Base-by-base conservation (phyloP, 345 rosid genomes). In the Camelina hispida region DNA sequence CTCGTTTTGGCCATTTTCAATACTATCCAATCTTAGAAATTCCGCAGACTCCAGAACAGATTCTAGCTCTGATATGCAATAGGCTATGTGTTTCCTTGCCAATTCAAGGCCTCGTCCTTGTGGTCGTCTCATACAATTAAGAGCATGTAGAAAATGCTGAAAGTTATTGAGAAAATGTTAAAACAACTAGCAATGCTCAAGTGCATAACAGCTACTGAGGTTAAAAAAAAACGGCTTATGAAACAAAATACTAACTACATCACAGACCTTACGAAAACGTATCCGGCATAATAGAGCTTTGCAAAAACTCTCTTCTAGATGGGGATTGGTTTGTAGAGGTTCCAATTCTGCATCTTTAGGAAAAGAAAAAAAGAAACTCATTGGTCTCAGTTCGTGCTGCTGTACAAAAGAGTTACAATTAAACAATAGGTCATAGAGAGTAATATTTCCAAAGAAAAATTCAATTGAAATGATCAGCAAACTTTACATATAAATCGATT, bases 241-340 rank as follows among this genome's bases (percentile, higher is more conserved):
- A 17, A 50, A 64, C 43, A 4, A 50, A 57, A 69, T 44, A 56
- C 30, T 30, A 63, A 23, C 30, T 25, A 37, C 42, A 52, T 60
- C 60, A 22, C 0, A 92, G 89, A 95, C 99, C 99, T 95, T 92
- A 90, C 98, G 98, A 85, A 95, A 95, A 79, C 98, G 93, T 86
- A 92, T 75, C 82, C 99, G 91, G 83, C 96, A 93, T 73, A 90
- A 81, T 62, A 95, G 77, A 67, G 97, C 91, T 87, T 85, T 91
- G 89, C 98, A 92, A 73, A 84, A 90, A 63, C 93, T 85, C 78
- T 90, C 99, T 85, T 95, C 99, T 82, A 87, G 58, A 38, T 82
- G 84, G 60, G 79, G 75, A 84, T 90, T 81, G 60, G 77, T 52
- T 78, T 92, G 97, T 68, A 95, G 80, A 69, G 98, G 89, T 82